A percentile compares a stretch with the other conserved stretches of the same genome.
Conservation (phyloP, 2,329 filamentous ascomycete genomes). For the Coniochaeta sp. region DNA sequence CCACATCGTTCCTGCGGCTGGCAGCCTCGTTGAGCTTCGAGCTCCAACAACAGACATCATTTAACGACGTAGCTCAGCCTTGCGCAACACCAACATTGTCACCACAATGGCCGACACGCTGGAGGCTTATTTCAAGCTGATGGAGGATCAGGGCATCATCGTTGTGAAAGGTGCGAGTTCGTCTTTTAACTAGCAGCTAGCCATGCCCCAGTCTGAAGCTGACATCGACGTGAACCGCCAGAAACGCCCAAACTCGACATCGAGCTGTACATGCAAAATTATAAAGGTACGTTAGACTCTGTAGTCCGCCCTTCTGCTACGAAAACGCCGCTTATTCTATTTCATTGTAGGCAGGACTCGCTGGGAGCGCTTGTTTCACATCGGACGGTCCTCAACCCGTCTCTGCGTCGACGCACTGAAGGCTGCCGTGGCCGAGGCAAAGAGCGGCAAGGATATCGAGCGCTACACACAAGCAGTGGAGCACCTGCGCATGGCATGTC, state of each 20-base stretch:
- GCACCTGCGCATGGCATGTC: slow-evolving; percentile 54
- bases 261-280: slow-evolving; percentile 85
- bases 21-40: not conserved
- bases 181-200: not conserved
- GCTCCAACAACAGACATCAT: not conserved
- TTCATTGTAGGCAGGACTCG: slow-evolving; percentile 63
- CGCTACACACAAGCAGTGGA: slow-evolving; percentile 65
- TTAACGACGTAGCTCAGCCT: slow-evolving; percentile 2
- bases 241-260: slow-evolving; percentile 84
- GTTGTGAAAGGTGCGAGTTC: slow-evolving; percentile 40
- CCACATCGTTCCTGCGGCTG: not conserved
- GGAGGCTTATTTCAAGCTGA: slow-evolving; percentile 36
- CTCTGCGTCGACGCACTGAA: slow-evolving; percentile 77
- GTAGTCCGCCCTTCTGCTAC: not conserved
- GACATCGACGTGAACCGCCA: slow-evolving; percentile 22
- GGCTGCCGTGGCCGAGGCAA: slow-evolving; percentile 68
- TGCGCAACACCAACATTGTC: not conserved
- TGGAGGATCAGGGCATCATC: slow-evolving; percentile 36
- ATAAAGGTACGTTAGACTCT: slow-evolving; percentile 53
- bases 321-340: not conserved
- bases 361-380: slow-evolving; percentile 72
- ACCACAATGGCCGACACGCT: slow-evolving; percentile 30
- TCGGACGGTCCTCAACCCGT: slow-evolving; percentile 70
- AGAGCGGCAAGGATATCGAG: slow-evolving; percentile 63
- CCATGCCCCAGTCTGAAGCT: not conserved